phyloP scores from a whole-genome alignment of 768 basidiomycete species.

The Filobasidium wieringae region DNA sequence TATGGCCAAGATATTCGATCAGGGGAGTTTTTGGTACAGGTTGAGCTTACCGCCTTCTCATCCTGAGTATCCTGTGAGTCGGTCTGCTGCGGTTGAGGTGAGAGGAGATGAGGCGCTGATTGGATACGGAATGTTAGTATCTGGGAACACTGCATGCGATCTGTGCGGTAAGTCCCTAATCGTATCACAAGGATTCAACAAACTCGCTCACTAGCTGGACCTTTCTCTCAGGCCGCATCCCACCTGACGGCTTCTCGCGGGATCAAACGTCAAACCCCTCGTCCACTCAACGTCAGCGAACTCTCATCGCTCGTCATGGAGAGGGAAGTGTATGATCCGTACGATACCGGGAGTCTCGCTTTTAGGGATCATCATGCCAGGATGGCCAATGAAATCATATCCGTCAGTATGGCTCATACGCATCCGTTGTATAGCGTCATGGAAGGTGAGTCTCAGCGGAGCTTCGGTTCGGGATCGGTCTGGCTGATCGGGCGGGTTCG shows the following conservation, averaged over 20 bases:
- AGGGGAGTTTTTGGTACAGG: neutral
- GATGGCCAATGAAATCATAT: neutral
- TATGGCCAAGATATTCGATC: neutral
- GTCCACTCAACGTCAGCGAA: neutral
- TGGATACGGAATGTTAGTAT: neutral
- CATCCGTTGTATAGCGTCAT: constrained; percentile 1
- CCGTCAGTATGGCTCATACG: neutral
- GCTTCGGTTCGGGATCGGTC: neutral
- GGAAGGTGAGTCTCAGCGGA: neutral
- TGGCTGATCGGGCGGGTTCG: neutral
- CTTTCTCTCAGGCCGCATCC: neutral
- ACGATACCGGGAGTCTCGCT: neutral
- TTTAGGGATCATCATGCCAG: neutral
- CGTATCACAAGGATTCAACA: neutral
- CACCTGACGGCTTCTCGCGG: neutral
- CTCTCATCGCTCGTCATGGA: neutral
- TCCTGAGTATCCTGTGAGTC: neutral
- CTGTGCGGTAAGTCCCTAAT: neutral
- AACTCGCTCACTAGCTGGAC: neutral
- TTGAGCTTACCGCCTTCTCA: neutral
- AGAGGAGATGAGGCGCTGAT: neutral
- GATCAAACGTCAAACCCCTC: neutral
- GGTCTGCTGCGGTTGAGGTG: no score
- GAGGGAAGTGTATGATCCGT: neutral
- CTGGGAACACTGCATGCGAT: neutral